phyloP scores from a whole-genome alignment of 306 rosid species.

The Vicia villosa region DNA sequence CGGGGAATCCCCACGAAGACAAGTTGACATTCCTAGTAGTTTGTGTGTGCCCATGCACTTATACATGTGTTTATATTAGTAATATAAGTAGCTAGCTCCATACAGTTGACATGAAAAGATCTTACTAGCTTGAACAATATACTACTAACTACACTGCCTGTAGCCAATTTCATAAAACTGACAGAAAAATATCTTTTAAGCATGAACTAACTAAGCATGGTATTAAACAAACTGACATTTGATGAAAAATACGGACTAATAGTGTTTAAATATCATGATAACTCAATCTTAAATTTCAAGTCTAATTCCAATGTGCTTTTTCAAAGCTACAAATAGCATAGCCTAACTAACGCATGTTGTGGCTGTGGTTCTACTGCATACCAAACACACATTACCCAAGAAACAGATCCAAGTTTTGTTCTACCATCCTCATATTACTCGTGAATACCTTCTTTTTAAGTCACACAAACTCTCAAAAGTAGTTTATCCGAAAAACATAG shows the following conservation, averaged over 20 bases:
- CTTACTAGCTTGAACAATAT: not conserved
- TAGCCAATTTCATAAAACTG: not conserved
- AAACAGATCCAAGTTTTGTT: conserved; percentile 27
- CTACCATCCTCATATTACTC: not conserved
- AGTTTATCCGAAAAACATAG: conserved; percentile 14
- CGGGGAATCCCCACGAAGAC: too few species aligned
- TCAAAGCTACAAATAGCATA: not conserved
- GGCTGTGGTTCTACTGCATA: not conserved
- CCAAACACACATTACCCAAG: not conserved
- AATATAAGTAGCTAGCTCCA: not conserved
- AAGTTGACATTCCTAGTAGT: too few species aligned
- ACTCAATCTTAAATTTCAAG: not conserved
- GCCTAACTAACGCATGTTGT: not conserved
- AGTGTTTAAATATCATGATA: not conserved
- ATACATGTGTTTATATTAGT: not conserved
- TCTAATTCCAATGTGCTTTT: not conserved
- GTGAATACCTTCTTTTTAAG: conserved; percentile 1
- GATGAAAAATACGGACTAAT: not conserved
- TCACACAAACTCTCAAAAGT: conserved; percentile 1
- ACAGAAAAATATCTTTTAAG: not conserved
- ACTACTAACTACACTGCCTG: not conserved
- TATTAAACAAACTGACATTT: not conserved
- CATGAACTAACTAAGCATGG: not conserved
- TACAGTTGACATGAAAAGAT: not conserved
- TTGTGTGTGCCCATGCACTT: not conserved